Evolutionary conservation across 306 rosid genomes (phyloP).

Genomic region (Vigna mungo): DNA sequence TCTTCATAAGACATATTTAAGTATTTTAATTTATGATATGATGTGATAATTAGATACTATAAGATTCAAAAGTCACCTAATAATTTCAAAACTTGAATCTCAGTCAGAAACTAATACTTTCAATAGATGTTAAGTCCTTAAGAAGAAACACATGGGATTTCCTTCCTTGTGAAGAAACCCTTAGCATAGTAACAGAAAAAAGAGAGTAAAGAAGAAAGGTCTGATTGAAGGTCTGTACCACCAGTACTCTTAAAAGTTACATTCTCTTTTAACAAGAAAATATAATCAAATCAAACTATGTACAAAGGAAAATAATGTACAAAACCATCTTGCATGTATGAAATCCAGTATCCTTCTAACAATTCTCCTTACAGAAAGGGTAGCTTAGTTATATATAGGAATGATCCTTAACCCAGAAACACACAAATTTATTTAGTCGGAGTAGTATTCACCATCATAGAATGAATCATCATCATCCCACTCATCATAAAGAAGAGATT

Average conservation of each 20-base stretch:
- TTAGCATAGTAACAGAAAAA: not conserved
- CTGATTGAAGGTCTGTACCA: not conserved
- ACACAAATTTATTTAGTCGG: constrained; percentile 47
- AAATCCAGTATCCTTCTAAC: not conserved
- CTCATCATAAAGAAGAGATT: constrained; percentile 62
- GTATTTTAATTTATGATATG: no score
- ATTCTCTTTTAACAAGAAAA: not conserved
- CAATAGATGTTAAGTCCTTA: not conserved
- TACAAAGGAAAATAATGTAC: constrained; percentile 25
- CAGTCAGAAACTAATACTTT: not conserved
- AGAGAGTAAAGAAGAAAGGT: no score
- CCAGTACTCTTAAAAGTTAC: not conserved
- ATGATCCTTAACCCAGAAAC: constrained; percentile 29
- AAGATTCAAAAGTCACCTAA: no score
- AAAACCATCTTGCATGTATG: constrained; percentile 33
- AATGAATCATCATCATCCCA: constrained; percentile 51
- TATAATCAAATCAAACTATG: constrained; percentile 23
- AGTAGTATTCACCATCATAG: constrained; percentile 50
- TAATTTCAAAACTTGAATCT: not conserved
- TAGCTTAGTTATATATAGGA: not conserved
- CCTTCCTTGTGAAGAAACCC: not conserved
- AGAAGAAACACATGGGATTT: not conserved
- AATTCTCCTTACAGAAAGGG: constrained; percentile 36
- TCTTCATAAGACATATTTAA: no score
- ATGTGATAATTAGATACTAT: no score